These are phyloP conservation scores for Nakazawaea ishiwadae DNA, from an alignment of 805 yeast genomes.

Conservation along the genomic window DNA sequence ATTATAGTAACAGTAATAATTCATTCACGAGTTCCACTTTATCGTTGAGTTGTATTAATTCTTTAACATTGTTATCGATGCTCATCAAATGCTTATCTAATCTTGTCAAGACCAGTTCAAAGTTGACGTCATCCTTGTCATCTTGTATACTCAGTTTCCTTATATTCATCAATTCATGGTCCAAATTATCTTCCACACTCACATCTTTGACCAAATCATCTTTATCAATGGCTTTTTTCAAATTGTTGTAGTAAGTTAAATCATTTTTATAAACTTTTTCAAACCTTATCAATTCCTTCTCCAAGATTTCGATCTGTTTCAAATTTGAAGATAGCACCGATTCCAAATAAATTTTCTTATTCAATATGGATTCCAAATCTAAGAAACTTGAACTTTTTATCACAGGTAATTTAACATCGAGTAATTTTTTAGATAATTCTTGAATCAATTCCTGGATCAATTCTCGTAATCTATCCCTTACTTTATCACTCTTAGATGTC, in stretches of 20 bases:
- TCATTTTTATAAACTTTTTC: constrained; percentile 6
- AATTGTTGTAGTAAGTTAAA: constrained; percentile 4
- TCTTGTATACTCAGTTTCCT: neutral
- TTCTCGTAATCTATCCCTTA: constrained; percentile 8
- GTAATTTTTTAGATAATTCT: neutral
- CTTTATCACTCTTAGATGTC: constrained; percentile 7
- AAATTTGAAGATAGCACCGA: constrained; percentile 11
- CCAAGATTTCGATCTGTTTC: constrained; percentile 9
- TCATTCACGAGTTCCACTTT: constrained; percentile 9
- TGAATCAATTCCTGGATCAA: constrained; percentile 6
- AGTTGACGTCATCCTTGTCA: neutral
- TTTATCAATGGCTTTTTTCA: neutral
- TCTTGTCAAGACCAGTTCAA: constrained; percentile 3
- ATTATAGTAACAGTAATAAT: constrained; percentile 1
- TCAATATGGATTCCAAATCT: neutral
- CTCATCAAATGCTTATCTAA: constrained; percentile 5
- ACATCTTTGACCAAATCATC: constrained; percentile 3
- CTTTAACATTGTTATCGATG: constrained; percentile 7
- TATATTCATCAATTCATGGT: constrained; percentile 4
- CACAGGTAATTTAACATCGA: constrained; percentile 4
- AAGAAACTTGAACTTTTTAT: neutral
- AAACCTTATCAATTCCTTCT: constrained; percentile 8
- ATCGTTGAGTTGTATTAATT: neutral
- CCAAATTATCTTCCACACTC: constrained; percentile 1
- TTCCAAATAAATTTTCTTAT: constrained; percentile 11